Percentiles rank a stretch among this genome's conserved stretches.
These are phyloP conservation scores for Aurantiochytrium sp. DNA, from an alignment of 108 stramenopile genomes.

Conservation along the genomic window DNA sequence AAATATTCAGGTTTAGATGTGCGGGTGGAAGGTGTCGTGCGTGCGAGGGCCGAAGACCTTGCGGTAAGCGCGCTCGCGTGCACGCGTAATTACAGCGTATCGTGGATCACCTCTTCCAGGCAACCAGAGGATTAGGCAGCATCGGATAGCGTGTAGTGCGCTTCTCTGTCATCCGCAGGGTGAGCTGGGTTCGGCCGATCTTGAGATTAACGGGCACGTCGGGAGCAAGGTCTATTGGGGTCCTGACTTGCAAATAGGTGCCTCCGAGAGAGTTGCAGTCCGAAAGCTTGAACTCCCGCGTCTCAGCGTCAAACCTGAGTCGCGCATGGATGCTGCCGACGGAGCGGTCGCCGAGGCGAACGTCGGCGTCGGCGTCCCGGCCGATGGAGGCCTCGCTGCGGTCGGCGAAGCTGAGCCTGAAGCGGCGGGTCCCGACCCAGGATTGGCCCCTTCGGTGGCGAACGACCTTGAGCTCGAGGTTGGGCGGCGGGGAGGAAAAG, in stretches of 20 bases:
- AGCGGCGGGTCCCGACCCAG: constrained; percentile 9
- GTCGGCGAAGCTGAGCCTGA: background rate
- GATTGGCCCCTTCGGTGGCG: background rate
- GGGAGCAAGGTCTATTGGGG: background rate
- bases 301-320: background rate
- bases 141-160: background rate
- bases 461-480: background rate
- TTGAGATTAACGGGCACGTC: background rate
- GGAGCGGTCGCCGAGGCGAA: background rate
- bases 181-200: constrained; percentile 2
- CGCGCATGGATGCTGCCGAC: constrained; percentile 25
- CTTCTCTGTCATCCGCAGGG: background rate
- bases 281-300: constrained; percentile 1
- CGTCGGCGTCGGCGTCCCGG: constrained; percentile 5
- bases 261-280: constrained; percentile 26
- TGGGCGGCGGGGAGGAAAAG: constrained; percentile 22
- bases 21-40: too few relatives aligned
- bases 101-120: background rate
- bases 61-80: too few relatives aligned
- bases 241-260: constrained; percentile 9
- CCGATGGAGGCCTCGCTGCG: background rate
- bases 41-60: too few relatives aligned
- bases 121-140: background rate
- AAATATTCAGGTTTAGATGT: too few relatives aligned
- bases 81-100: too few relatives aligned